Base-by-base conservation (phyloP, 306 rosid species). In the Quercus mongolica region DNA sequence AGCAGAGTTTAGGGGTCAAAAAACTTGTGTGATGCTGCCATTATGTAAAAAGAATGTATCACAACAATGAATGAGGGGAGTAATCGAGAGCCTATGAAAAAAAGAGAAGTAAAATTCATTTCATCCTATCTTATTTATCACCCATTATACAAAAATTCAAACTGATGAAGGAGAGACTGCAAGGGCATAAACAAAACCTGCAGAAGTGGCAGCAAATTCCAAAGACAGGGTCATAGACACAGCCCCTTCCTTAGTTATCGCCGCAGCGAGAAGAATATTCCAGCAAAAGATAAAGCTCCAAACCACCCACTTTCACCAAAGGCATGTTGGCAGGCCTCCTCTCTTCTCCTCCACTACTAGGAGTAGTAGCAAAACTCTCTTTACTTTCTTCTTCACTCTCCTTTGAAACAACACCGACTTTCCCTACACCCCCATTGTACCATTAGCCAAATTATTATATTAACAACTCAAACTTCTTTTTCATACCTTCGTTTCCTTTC, bases 131-230 rank as follows among this genome's bases (percentile, higher is more conserved):
- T 41, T 41, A 41, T 7, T 41, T 41, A 41, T 41, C 46, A 41
- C 46, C 11, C 12, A 41, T 41, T 41, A 41, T 7, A 41, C 46
- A 41, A 41, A 41, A 41, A 41, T 41, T 41, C 54, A 49, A 49
- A 12, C 1, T 49, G 12, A 41, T 41, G 46, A 41, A 0, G 11
- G 46, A 41, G 46, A 41, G 12, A 73, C 54, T 6, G 23, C 4
- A 19, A 35, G 57, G 5, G 54, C 17, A 49, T 3, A 49, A 49
- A 49, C 54, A 3, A 49, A 77, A 92, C 97, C 95, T 90, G 92
- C 95, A 92, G 64, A 89, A 89, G 74, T 90, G 95, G 85, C 93
- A 89, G 83, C 91, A 83, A 77, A 92, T 87, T 67, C 95, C 90
- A 62, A 87, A 77, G 63, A 83, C 67, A 7, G 91, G 76, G 76